Percentiles rank a stretch among this genome's conserved stretches.
Evolutionary conservation across 2,329 filamentous ascomycete genomes (phyloP).

Genomic region (Penicillium sp.): DNA sequence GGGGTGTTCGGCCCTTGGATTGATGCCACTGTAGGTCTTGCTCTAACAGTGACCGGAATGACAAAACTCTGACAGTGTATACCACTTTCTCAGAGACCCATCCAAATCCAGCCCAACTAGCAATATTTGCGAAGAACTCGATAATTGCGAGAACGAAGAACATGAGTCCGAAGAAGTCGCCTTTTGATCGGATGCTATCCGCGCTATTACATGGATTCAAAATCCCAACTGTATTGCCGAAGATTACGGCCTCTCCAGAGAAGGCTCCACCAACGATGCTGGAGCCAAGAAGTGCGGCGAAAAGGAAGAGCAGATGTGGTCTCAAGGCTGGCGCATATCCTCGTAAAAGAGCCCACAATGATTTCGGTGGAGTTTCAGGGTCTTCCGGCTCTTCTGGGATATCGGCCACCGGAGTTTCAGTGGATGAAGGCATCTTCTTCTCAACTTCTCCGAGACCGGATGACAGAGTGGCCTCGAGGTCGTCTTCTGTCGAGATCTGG

Average conservation of each 20-base stretch:
- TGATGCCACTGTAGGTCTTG: slow-evolving; percentile 76
- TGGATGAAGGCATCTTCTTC: slow-evolving; percentile 21
- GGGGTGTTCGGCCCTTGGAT: slow-evolving; percentile 65
- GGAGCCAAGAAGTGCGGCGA: slow-evolving; percentile 57
- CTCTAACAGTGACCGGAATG: slow-evolving; percentile 67
- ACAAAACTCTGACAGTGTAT: slow-evolving; percentile 66
- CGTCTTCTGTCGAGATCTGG: slow-evolving; percentile 30
- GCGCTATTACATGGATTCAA: slow-evolving; percentile 59
- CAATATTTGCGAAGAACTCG: slow-evolving; percentile 65
- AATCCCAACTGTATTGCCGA: slow-evolving; percentile 64
- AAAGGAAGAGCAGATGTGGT: slow-evolving; percentile 50
- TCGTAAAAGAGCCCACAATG: slow-evolving; percentile 33
- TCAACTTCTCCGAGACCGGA: slow-evolving; percentile 18
- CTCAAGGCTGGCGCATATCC: slow-evolving; percentile 34
- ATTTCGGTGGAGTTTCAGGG: slow-evolving; percentile 31
- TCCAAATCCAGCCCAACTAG: slow-evolving; percentile 64
- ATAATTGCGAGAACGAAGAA: slow-evolving; percentile 66
- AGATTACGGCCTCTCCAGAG: slow-evolving; percentile 62
- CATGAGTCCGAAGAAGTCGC: slow-evolving; percentile 61
- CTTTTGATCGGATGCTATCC: slow-evolving; percentile 54
- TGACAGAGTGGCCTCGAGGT: slow-evolving; percentile 23
- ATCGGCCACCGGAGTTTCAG: slow-evolving; percentile 23
- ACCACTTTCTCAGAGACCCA: slow-evolving; percentile 67
- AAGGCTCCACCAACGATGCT: slow-evolving; percentile 62
- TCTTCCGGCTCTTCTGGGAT: slow-evolving; percentile 34